Evolutionary conservation across 148 eudicot species (phyloP), one percentile per base, ranked within the genome.

Genomic region (Camellia japonica): DNA sequence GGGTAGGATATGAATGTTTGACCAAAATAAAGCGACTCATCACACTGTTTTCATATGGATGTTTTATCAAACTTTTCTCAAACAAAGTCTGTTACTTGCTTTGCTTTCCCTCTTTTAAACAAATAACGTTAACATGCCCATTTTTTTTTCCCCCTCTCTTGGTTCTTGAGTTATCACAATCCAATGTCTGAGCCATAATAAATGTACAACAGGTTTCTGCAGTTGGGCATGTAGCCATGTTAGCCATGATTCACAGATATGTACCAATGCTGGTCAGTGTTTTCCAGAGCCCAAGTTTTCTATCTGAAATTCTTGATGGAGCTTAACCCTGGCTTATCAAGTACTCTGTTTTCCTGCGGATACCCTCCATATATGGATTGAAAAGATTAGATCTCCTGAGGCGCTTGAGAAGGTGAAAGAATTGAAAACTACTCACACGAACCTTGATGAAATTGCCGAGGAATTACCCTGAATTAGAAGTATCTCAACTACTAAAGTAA

Each of bases 221-320:
- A 70, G 93, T 95, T 49, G 98, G 98, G 66, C 30, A 30, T 30
- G 30, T 30, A 30, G 30, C 30, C 98, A 95, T 95, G 91, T 80
- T 95, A 82, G 98, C 98, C 56, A 96, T 92, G 79, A 93, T 95
- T 63, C 98, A 95, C 75, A 90, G 98, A 90, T 95, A 95, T 69
- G 91, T 89, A 20, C 98, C 96, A 61, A 71, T 89, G 52, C 78
- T 95, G 97, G 98, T 93, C 52, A 76, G 92, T 87, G 61, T 67
- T 82, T 70, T 19, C 30, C 42, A 19, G 38, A 67, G 20, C 64
- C 71, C 3, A 0, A 43, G 6, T 3, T 20, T 65, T 54, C 52
- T n/a, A 78, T 60, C 43, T 61, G 9, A 46, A 59, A 59, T 80
- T 61, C 38, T 72, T 80, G 42, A 12, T 64, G 20, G 44, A 41